Conservation (phyloP, 495 filamentous ascomycete genomes). For the Penicillium bovifimosum region DNA sequence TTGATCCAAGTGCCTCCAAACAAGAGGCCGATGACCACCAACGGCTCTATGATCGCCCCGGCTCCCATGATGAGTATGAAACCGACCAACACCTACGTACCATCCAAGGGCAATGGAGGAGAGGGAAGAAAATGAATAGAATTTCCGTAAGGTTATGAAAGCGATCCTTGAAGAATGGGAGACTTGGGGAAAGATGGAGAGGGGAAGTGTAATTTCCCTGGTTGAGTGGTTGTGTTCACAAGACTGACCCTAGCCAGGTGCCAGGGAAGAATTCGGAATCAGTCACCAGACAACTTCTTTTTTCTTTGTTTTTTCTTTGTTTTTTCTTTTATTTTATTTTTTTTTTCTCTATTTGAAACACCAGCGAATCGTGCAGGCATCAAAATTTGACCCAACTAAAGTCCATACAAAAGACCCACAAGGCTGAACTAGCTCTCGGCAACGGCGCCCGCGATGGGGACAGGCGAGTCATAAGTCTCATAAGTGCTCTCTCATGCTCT, state of each 20-base stretch:
- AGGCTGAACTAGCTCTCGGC: not conserved
- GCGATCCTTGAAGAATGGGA: constrained; percentile 1
- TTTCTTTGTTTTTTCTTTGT: too few species aligned
- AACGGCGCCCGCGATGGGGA: not conserved
- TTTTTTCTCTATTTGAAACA: too few species aligned
- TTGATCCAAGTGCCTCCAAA: constrained; percentile 58
- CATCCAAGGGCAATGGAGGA: not conserved
- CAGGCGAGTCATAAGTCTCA: too few species aligned
- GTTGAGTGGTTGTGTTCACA: not conserved
- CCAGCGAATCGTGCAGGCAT: too few species aligned
- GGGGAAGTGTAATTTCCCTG: too few species aligned
- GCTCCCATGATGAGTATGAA: constrained; percentile 42
- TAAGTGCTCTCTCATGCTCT: too few species aligned
- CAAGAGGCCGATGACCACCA: constrained; percentile 51
- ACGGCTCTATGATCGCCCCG: constrained; percentile 48
- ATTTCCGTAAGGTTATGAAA: not conserved
- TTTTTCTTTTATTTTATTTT: too few species aligned
- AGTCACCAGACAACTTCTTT: too few species aligned
- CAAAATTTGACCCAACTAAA: too few species aligned
- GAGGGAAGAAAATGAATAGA: not conserved
- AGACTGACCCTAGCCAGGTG: not conserved
- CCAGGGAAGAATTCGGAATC: not conserved
- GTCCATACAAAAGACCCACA: not conserved
- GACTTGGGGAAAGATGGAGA: not conserved
- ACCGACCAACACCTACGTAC: not conserved